A percentile compares a stretch with the other conserved stretches of the same genome.
Conservation (phyloP, 768 basidiomycete genomes). For the Panaeolus papilionaceus region DNA sequence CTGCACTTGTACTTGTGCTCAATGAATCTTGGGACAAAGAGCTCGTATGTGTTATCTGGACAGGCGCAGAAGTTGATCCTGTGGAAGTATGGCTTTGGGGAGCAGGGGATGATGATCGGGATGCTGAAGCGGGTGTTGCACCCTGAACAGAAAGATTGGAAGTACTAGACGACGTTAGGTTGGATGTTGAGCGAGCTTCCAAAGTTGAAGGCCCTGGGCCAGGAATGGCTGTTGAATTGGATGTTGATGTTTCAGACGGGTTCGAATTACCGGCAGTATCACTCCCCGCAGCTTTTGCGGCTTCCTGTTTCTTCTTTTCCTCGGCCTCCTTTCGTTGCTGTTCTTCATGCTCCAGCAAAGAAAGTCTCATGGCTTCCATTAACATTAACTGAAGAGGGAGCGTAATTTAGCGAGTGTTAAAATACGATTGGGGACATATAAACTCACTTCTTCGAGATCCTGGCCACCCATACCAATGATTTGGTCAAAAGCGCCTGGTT, state of each 20-base stretch:
- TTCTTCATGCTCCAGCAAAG: slow-evolving; percentile 93
- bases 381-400: slow-evolving; percentile 81
- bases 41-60: slow-evolving; percentile 23
- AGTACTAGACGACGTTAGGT: slow-evolving; percentile 31
- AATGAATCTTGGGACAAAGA: slow-evolving; percentile 29
- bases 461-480: slow-evolving; percentile 82
- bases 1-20: slow-evolving; percentile 29
- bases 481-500: slow-evolving; percentile 66
- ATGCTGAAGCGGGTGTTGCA: neutral
- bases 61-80: slow-evolving; percentile 26
- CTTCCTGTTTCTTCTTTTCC: slow-evolving; percentile 64
- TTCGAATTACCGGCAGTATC: slow-evolving; percentile 22
- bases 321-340: slow-evolving; percentile 81
- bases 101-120: slow-evolving; percentile 31
- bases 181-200: slow-evolving; percentile 33
- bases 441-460: slow-evolving; percentile 88
- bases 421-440: slow-evolving; percentile 14
- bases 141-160: slow-evolving; percentile 27
- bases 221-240: slow-evolving; percentile 29
- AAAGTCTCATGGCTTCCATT: slow-evolving; percentile 98
- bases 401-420: slow-evolving; percentile 11
- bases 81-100: slow-evolving; percentile 28
- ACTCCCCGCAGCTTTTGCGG: slow-evolving; percentile 38
- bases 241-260: slow-evolving; percentile 28
- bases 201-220: slow-evolving; percentile 41